Conservation (phyloP, 2,329 filamentous ascomycete genomes). For the Neoarthrinium moseri region DNA sequence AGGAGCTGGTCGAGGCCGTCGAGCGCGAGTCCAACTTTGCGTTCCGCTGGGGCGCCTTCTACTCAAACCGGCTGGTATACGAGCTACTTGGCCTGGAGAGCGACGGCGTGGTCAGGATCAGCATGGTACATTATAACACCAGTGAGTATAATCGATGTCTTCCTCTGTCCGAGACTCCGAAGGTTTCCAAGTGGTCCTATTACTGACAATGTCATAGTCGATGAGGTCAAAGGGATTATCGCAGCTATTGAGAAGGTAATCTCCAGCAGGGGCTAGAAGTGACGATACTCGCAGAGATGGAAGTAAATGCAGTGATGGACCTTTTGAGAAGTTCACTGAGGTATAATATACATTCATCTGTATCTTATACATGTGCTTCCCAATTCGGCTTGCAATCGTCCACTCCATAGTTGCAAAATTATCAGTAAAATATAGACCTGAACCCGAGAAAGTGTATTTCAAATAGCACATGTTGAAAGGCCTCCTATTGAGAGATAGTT, state of each 20-base stretch:
- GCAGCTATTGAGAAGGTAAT: constrained; percentile 8
- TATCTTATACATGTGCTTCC: no score
- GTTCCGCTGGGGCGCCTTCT: constrained; percentile 68
- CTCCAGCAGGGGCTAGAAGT: neutral
- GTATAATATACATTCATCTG: no score
- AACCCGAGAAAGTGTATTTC: no score
- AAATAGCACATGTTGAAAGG: no score
- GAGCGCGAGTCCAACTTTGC: constrained; percentile 59
- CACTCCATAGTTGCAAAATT: no score
- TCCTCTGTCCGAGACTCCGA: neutral
- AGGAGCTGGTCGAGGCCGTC: constrained; percentile 59
- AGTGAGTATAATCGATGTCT: constrained; percentile 6
- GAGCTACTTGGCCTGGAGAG: constrained; percentile 57
- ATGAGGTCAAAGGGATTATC: constrained; percentile 12
- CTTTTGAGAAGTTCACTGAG: no score
- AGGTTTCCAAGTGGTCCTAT: no score
- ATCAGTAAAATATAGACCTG: no score
- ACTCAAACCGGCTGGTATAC: constrained; percentile 61
- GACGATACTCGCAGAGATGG: neutral
- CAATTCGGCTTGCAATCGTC: no score
- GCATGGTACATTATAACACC: constrained; percentile 71
- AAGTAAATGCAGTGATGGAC: no score
- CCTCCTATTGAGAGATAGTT: no score
- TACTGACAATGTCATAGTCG: constrained; percentile 4
- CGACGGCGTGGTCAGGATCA: constrained; percentile 68